phyloP scores from a whole-genome alignment of 495 filamentous ascomycete species.

The Aspergillus bertholletiae region DNA sequence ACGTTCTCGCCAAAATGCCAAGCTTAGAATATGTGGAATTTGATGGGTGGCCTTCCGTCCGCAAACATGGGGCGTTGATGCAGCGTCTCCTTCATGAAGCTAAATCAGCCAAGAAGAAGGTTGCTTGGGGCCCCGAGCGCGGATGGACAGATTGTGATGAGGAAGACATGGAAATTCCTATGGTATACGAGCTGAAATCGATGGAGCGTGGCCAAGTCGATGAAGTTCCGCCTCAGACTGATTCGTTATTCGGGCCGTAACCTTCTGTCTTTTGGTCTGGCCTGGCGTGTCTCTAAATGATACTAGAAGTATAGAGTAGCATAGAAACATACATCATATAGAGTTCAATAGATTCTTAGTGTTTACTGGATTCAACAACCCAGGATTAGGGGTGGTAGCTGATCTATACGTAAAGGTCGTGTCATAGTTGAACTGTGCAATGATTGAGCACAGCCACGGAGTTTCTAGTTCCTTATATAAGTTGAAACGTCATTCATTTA shows the following conservation, averaged over 20 bases:
- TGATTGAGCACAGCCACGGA: neutral
- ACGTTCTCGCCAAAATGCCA: conserved; percentile 59
- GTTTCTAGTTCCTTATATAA: neutral
- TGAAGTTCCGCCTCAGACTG: conserved; percentile 9
- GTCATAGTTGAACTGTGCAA: too few species aligned
- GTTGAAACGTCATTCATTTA: conserved; percentile 12
- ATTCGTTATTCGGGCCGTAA: conserved; percentile 10
- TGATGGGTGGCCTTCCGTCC: conserved; percentile 69
- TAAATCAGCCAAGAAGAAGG: conserved; percentile 43
- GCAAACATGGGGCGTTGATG: conserved; percentile 68
- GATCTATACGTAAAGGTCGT: too few species aligned
- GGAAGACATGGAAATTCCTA: conserved; percentile 10
- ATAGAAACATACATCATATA: neutral
- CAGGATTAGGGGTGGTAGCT: neutral
- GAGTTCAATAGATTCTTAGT: neutral
- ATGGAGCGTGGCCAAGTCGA: neutral
- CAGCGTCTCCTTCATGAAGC: conserved; percentile 58
- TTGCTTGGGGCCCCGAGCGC: conserved; percentile 67
- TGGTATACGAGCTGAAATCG: conserved; percentile 10
- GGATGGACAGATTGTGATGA: conserved; percentile 54
- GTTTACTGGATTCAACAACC: neutral
- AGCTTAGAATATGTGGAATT: conserved; percentile 63
- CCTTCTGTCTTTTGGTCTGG: neutral
- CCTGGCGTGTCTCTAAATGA: neutral
- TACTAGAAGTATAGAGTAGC: neutral